Conservation (phyloP, 2,329 filamentous ascomycete genomes). For the Stemphylium lycopersici region DNA sequence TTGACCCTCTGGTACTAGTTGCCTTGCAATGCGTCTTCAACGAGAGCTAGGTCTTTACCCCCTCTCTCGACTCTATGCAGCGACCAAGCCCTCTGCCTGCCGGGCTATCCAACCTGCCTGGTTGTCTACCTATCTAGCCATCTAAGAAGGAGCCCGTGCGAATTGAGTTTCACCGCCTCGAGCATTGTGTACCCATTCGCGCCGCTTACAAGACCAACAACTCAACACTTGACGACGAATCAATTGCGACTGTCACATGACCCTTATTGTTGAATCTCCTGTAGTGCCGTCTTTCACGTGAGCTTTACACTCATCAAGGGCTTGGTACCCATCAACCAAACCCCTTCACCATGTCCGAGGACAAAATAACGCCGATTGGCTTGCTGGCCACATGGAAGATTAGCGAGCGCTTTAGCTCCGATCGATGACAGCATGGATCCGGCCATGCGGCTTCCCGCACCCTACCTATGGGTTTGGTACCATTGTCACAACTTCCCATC, state of each 20-base stretch:
- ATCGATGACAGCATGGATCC: constrained; percentile 42
- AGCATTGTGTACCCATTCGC: background rate
- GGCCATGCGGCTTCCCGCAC: constrained; percentile 19
- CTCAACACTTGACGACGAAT: background rate
- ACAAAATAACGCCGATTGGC: constrained; percentile 8
- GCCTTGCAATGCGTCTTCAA: too few species aligned
- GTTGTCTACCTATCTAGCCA: background rate
- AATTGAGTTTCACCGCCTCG: background rate
- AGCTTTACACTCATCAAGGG: too few species aligned
- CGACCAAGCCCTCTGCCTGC: background rate
- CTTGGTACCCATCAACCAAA: too few species aligned
- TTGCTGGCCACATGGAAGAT: constrained; percentile 3
- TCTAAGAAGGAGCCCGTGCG: background rate
- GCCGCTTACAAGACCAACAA: background rate
- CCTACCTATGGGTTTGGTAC: constrained; percentile 12
- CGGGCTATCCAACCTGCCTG: background rate
- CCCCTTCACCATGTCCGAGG: background rate
- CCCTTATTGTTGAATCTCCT: background rate
- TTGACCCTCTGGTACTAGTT: too few species aligned
- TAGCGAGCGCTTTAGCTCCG: constrained; percentile 16
- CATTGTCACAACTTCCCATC: background rate
- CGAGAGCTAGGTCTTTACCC: too few species aligned
- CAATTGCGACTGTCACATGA: background rate
- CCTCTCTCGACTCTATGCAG: too few species aligned
- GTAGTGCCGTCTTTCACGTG: background rate